phyloP scores from a whole-genome alignment of 108 stramenopile genomes.

The Fragilariopsis cylindrus region DNA sequence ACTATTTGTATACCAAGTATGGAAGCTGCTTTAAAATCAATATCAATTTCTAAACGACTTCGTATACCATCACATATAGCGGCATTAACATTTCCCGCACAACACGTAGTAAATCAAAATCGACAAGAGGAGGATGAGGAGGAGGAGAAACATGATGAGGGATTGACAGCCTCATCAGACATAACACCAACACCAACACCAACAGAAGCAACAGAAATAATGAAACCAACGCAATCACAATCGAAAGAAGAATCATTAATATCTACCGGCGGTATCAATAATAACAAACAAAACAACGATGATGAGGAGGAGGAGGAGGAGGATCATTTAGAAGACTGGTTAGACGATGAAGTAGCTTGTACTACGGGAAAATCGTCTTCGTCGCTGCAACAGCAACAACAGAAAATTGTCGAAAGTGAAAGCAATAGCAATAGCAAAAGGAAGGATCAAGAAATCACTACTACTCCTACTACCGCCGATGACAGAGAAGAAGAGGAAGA shows the following conservation, averaged over 20 bases:
- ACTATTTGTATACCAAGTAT: slow-evolving; percentile 23
- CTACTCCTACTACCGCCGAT: neutral
- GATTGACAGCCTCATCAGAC: too few species aligned
- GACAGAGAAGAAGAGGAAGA: slow-evolving; percentile 3
- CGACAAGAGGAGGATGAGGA: neutral
- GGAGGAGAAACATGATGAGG: neutral
- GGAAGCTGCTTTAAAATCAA: slow-evolving; percentile 21
- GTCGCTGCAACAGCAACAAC: neutral
- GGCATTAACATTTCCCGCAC: neutral
- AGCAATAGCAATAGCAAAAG: neutral
- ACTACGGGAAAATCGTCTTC: neutral
- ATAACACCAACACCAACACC: too few species aligned
- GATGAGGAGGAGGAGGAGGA: neutral
- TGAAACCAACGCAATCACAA: too few species aligned
- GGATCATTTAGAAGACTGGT: neutral
- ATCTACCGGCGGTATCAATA: too few species aligned
- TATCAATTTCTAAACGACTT: slow-evolving; percentile 25
- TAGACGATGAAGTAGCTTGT: neutral
- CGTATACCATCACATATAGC: slow-evolving; percentile 32
- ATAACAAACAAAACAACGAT: too few species aligned
- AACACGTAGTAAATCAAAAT: neutral
- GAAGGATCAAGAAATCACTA: neutral
- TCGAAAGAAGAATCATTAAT: too few species aligned
- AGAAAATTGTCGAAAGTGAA: neutral
- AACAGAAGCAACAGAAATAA: too few species aligned